Evolutionary conservation across 106 monocot genomes (phyloP).

Genomic region (Dendrobium catenatum): DNA sequence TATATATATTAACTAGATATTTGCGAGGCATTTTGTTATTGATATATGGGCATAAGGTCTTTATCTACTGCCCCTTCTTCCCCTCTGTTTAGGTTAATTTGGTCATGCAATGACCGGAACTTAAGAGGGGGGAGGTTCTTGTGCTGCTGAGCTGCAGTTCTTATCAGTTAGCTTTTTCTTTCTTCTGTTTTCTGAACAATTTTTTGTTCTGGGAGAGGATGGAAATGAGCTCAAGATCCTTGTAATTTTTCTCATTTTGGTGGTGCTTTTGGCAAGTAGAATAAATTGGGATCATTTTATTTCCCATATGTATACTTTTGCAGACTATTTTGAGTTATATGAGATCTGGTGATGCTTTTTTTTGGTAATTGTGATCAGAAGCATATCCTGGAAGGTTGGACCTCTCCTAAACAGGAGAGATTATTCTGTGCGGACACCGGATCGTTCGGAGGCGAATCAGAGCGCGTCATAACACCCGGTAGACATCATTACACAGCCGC

Average conservation of each 20-base stretch:
- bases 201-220: neutral
- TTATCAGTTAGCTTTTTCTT: neutral
- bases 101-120: conserved; percentile 3
- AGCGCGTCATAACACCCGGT: too few species aligned
- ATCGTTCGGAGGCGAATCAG: too few species aligned
- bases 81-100: neutral
- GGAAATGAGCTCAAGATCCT: conserved; percentile 3
- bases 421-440: too few species aligned
- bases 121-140: conserved; percentile 12
- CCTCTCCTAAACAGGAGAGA: too few species aligned
- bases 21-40: neutral
- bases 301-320: neutral
- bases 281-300: neutral
- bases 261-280: neutral
- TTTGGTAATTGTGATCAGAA: too few species aligned
- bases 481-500: too few species aligned
- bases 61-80: neutral
- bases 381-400: too few species aligned
- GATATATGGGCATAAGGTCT: neutral
- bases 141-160: neutral
- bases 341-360: too few species aligned
- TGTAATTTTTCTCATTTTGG: neutral
- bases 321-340: neutral
- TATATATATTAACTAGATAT: neutral
- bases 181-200: neutral